Evolutionary conservation across 208 protist species (phyloP).

Genomic region (Trypanosoma caninum): DNA sequence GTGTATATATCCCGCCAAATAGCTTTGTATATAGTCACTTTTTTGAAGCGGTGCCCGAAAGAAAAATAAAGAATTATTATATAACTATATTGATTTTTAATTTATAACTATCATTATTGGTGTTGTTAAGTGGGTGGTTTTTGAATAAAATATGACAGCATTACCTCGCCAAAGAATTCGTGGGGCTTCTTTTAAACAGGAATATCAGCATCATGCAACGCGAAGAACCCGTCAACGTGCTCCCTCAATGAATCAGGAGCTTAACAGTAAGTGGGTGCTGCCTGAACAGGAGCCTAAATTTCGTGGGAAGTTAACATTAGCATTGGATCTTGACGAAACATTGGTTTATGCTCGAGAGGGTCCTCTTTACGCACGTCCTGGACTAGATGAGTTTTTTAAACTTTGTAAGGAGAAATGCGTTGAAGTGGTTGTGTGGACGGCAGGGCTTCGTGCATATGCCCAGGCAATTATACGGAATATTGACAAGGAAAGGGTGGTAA

Average conservation of each 20-base stretch:
- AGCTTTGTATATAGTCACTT: background rate
- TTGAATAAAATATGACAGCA: slow-evolving; percentile 18
- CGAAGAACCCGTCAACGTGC: slow-evolving; percentile 72
- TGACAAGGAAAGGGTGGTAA: slow-evolving; percentile 77
- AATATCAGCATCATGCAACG: slow-evolving; percentile 81
- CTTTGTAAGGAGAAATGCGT: slow-evolving; percentile 81
- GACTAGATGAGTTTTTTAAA: slow-evolving; percentile 86
- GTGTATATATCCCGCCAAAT: no score
- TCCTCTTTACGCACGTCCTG: slow-evolving; percentile 84
- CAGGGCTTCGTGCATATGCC: slow-evolving; percentile 88
- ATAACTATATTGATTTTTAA: slow-evolving; percentile 13
- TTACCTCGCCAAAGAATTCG: slow-evolving; percentile 71
- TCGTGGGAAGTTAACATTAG: slow-evolving; percentile 82
- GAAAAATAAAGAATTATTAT: slow-evolving; percentile 4
- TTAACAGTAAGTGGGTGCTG: slow-evolving; percentile 72
- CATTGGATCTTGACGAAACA: slow-evolving; percentile 89
- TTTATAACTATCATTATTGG: background rate
- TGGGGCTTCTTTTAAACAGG: slow-evolving; percentile 91
- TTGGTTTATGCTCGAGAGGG: slow-evolving; percentile 86
- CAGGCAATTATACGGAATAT: slow-evolving; percentile 92
- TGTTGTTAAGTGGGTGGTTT: no score
- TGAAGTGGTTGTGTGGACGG: slow-evolving; percentile 92
- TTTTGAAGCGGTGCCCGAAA: background rate
- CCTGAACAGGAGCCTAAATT: slow-evolving; percentile 69
- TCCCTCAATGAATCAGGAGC: slow-evolving; percentile 88